phyloP scores from a whole-genome alignment of 2,329 filamentous ascomycete species.

The Clathrospora elynae region DNA sequence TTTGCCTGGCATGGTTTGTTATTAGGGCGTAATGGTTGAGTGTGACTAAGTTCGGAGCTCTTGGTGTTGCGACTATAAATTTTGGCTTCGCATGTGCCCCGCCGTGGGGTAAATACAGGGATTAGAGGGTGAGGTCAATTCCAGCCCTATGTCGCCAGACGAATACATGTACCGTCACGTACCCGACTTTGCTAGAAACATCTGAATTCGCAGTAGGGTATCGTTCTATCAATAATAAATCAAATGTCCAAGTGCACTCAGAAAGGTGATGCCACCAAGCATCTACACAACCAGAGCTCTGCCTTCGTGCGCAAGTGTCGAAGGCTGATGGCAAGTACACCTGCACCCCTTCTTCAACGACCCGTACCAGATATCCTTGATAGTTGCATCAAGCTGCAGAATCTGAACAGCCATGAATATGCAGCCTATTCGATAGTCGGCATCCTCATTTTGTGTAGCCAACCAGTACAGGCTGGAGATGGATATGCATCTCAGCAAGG shows the following conservation, averaged over 20 bases:
- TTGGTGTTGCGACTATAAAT: constrained; percentile 17
- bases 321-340: constrained; percentile 1
- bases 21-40: not conserved
- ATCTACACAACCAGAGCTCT: constrained; percentile 4
- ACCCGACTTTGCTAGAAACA: not conserved
- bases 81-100: constrained; percentile 23
- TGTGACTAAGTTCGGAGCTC: constrained; percentile 1
- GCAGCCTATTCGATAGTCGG: constrained; percentile 2
- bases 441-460: constrained; percentile 4
- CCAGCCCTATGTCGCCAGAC: constrained; percentile 22
- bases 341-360: constrained; percentile 8
- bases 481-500: constrained; percentile 5
- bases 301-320: constrained; percentile 1
- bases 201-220: not conserved
- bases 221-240: not conserved
- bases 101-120: constrained; percentile 28
- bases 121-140: constrained; percentile 16
- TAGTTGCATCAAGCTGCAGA: constrained; percentile 4
- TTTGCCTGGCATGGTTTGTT: constrained; percentile 32
- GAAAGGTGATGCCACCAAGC: not conserved
- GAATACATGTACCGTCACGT: not conserved
- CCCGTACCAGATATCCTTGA: constrained; percentile 11
- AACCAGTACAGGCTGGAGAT: constrained; percentile 6
- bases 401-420: constrained; percentile 4
- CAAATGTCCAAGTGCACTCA: not conserved